Evolutionary conservation across 202 grass and related monocot genomes (phyloP), one percentile per base, ranked within the genome.

Genomic region (Dendrocalamus latiflorus): DNA sequence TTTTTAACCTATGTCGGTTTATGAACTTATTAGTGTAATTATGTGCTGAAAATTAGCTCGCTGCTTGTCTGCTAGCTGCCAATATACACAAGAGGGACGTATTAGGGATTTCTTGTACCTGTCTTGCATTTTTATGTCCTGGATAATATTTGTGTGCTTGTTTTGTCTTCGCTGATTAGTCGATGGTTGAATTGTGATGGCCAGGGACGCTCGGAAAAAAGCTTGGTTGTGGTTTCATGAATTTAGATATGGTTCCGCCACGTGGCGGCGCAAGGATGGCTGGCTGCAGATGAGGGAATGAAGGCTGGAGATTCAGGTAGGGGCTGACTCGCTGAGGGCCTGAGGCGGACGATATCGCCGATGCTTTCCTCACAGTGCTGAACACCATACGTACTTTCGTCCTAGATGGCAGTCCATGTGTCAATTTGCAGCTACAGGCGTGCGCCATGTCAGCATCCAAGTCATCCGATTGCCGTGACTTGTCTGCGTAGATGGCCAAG

Each of bases 231-330:
- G 76, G 74, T 95, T 90, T 49, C 80, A 89, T 81, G 86, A 64
- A 42, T 87, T 66, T 22, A 92, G 96, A 98, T 98, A 95, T 93
- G n/a, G 92, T 92, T 78, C 4, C 62, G 71, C 85, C 89, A 98
- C 80, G 62, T 93, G 96, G 89, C 89, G 42, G 21, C 5, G 44
- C 45, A 61, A 54, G 91, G 64, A 83, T 95, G 96, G 91, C 70
- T 84, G 85, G 84, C 60, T 89, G 69, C 37, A 79, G 93, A 95
- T 98, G 85, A 98, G 95, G 89, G 87, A 83, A 87, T 85, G 92
- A 78, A 86, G 77, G 90, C 44, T 73, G 79, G 64, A 74, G 73
- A 83, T 62, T 60, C 60, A 38, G 2, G 72, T 65, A 41, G 47
- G 76, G 22, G 22, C 21, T 26, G 4, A 14, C 9, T 80, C 53